Evolutionary conservation across 305 asterid species (phyloP), one percentile per base, ranked within the genome.

Genomic region (Striga hermonthica): DNA sequence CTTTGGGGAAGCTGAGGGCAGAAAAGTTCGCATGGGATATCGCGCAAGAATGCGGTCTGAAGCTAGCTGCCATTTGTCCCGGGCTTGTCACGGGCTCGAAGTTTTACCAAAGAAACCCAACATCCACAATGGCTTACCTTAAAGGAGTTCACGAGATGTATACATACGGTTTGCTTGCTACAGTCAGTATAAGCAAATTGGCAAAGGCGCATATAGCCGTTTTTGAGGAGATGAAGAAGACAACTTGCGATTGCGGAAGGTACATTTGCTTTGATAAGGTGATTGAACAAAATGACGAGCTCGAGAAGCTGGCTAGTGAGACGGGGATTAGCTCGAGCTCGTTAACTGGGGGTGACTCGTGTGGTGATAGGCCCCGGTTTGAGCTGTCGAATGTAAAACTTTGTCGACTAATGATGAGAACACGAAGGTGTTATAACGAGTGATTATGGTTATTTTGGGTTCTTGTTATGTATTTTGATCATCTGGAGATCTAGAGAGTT

Each of bases 1-100:
- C 98, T 13, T 62, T 92, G 78, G 98, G 98, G 60, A 92, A 92
- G 78, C 69, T 89, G 54, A 84, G 84, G 70, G 93, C 97, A 1
- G 98, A 92, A 69, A 86, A 80, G 55, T 88, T 83, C 0, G 96
- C 97, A 3, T 81, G 88, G 88, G 83, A 87, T 60, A 66, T 83
- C 1, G 91, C 96, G 4, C 74, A 71, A 72, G 86, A 79, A 52
- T 70, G 56, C 7, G 81, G 85, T 13, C 41, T 92, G 53, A 86
- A 87, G 61, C 80, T 92, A n/a, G 80, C 88, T 4, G 81, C 94
- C 44, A 78, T 92, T 15, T 92, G 97, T 39, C 81, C 96, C 0
- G 98, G 91, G 12, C 96, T 92, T n/a, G 76, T 92, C 13, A 86
- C 86, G 1, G 97, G 98, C 50, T 78, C 87, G 1, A 81, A 84